Evolutionary conservation across 2,329 filamentous ascomycete species (phyloP).

Genomic region (Thelonectria discophora): DNA sequence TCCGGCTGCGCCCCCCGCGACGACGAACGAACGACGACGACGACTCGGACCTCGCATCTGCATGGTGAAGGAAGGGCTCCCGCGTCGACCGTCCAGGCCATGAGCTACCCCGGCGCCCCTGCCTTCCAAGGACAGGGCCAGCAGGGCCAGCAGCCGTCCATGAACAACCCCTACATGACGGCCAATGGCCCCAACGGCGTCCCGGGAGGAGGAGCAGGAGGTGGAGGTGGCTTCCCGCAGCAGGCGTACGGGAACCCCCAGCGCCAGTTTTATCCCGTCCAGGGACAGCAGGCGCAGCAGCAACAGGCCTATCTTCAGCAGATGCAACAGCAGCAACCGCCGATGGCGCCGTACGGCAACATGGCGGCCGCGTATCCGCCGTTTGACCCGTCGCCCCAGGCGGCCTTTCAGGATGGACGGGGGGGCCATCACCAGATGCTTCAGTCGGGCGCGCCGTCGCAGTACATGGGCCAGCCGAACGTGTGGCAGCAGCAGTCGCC

Average conservation of each 20-base stretch:
- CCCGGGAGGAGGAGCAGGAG: slow-evolving; percentile 7
- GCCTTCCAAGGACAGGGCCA: slow-evolving; percentile 43
- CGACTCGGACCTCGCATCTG: slow-evolving; percentile 31
- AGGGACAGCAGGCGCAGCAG: slow-evolving; percentile 38
- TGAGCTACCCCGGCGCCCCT: slow-evolving; percentile 49
- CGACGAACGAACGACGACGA: slow-evolving; percentile 38
- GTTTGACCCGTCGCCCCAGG: slow-evolving; percentile 36
- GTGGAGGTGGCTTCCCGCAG: slow-evolving; percentile 31
- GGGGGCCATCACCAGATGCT: slow-evolving; percentile 37
- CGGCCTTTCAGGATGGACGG: slow-evolving; percentile 21
- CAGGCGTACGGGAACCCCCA: slow-evolving; percentile 44
- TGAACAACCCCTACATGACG: slow-evolving; percentile 33
- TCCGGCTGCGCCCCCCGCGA: slow-evolving; percentile 42
- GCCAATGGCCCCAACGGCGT: slow-evolving; percentile 16
- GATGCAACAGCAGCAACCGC: slow-evolving; percentile 36
- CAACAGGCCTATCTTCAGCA: slow-evolving; percentile 40
- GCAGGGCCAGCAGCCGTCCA: slow-evolving; percentile 40
- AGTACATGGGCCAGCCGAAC: slow-evolving; percentile 40
- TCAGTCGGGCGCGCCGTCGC: slow-evolving; percentile 36
- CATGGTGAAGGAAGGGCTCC: slow-evolving; percentile 25
- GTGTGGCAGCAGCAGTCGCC: slow-evolving; percentile 50
- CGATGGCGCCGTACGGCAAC: slow-evolving; percentile 38
- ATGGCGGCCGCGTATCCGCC: slow-evolving; percentile 37
- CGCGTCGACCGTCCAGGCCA: slow-evolving; percentile 39
- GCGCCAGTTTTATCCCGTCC: slow-evolving; percentile 40